Percentiles rank a stretch among this genome's conserved stretches.
These are phyloP conservation scores for Umbilicaria muhlenbergii DNA, from an alignment of 495 filamentous ascomycete species.

Conservation along the genomic window DNA sequence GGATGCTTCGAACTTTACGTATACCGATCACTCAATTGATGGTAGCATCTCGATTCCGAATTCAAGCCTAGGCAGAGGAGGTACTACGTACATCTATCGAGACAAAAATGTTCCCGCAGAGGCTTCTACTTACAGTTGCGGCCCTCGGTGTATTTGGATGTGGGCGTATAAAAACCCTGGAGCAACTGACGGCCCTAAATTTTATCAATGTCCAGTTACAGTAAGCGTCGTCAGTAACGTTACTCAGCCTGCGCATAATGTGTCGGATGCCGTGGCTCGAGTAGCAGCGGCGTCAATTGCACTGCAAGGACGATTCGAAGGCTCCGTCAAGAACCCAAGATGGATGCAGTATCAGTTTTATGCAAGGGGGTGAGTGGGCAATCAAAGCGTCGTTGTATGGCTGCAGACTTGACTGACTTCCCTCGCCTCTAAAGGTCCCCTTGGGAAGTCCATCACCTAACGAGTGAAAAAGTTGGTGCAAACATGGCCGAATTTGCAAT, in stretches of 20 bases:
- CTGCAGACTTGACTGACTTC: background rate
- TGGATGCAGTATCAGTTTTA: conserved; percentile 12
- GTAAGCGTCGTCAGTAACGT: conserved; percentile 7
- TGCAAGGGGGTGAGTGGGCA: conserved; percentile 6
- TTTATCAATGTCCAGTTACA: conserved; percentile 7
- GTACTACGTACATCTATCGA: conserved; percentile 6
- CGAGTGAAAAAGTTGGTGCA: conserved; percentile 2
- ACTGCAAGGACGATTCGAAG: conserved; percentile 4
- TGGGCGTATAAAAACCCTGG: conserved; percentile 1
- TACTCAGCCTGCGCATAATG: conserved; percentile 1
- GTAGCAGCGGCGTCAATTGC: conserved; percentile 13
- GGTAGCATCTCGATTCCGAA: conserved; percentile 1
- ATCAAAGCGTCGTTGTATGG: background rate
- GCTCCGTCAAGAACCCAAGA: background rate
- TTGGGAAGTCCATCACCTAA: conserved; percentile 8
- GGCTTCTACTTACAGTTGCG: conserved; percentile 1
- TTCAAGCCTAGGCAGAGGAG: background rate
- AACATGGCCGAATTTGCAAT: conserved; percentile 12
- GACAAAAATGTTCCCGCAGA: background rate
- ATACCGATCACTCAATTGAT: background rate
- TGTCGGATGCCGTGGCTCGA: conserved; percentile 5
- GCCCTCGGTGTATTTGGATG: conserved; percentile 11
- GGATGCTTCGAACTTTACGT: background rate
- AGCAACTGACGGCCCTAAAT: background rate
- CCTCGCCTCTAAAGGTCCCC: background rate